Base-by-base conservation (phyloP, 1,284 basidiomycete species). In the Coniferiporia sulphurascens region DNA sequence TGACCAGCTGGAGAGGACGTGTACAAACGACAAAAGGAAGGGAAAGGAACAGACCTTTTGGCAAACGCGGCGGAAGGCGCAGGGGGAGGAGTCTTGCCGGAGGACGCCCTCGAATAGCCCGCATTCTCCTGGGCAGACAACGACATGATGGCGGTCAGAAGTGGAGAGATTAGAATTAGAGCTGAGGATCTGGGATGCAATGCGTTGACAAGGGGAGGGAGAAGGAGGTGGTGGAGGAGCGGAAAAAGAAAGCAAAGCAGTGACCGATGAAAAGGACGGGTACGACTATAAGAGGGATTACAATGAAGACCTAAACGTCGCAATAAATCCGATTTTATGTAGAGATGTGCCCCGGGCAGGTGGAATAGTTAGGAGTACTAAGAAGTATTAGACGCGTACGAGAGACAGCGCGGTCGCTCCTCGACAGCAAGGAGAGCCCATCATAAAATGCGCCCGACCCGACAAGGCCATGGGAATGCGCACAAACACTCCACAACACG, bases 61-160 rank as follows among this genome's bases (percentile, higher is more conserved):
- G 91, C 90, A 73, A 80, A 93, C 35, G 89, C 91, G 65, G 91
- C 91, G 62, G 91, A 93, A 58, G 91, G 91, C 21, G 91, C 91
- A 55, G 91, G 91, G 62, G 91, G 91, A 62, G 91, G 91, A 2
- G 91, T 92, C 76, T 92, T 92, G 65, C 90, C 90, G 70, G 87
- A 87, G 65, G 88, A 79, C 71, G 81, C 83, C 78, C 87, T 86
- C 69, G 86, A 79, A 82, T 87, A 91, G 77, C 79, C 78, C 74
- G 80, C 84, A 76, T 83, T 86, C 83, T 89, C 86, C 70, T 81
- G 80, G 74, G 89, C 83, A 72, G 89, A 89, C 81, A 91, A 84
- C 79, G 89, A 91, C 89, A 91, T 91, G 86, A 86, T 85, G 85
- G 73, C 76, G 69, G 78, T 77, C 78, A 77, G 81, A 78, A 41